A percentile compares a stretch with the other conserved stretches of the same genome.
phyloP scores from a whole-genome alignment of 2,329 filamentous ascomycete species.

The Ophiocordyceps camponoti-floridani region DNA sequence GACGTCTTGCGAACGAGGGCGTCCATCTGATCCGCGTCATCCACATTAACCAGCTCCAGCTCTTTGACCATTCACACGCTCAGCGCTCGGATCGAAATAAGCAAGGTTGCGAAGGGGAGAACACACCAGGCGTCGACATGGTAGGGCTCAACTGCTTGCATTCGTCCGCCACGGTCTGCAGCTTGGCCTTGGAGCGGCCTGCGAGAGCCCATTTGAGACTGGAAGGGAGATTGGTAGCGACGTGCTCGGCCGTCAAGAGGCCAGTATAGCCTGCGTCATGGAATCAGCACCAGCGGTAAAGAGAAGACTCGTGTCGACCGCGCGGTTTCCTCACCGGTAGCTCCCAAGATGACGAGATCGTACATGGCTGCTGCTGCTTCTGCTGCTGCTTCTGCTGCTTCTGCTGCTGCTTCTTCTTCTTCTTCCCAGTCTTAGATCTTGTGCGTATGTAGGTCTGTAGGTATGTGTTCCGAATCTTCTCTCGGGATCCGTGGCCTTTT shows the following conservation, averaged over 20 bases:
- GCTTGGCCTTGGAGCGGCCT: constrained; percentile 61
- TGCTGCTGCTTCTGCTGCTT: too few relatives aligned
- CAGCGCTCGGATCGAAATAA: not conserved
- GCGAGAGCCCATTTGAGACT: constrained; percentile 77
- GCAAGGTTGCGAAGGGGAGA: not conserved
- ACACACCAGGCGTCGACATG: constrained; percentile 49
- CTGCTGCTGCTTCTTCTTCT: too few relatives aligned
- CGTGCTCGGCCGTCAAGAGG: constrained; percentile 56
- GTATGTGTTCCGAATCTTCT: too few relatives aligned
- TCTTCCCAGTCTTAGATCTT: too few relatives aligned
- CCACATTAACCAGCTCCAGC: constrained; percentile 33
- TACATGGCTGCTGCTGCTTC: too few relatives aligned
- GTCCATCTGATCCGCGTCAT: constrained; percentile 25
- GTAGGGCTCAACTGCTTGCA: constrained; percentile 51
- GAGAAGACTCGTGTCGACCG: too few relatives aligned
- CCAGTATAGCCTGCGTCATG: constrained; percentile 60
- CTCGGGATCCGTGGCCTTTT: not conserved
- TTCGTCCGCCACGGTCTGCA: constrained; percentile 49
- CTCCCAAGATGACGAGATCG: constrained; percentile 39
- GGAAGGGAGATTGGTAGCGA: constrained; percentile 51
- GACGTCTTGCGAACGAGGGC: constrained; percentile 36
- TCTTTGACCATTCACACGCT: constrained; percentile 11
- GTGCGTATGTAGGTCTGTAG: not conserved
- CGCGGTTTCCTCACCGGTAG: constrained; percentile 31
- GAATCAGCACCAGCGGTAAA: not conserved